Conservation (phyloP, 805 yeast genomes). For the Pichia nakasei region DNA sequence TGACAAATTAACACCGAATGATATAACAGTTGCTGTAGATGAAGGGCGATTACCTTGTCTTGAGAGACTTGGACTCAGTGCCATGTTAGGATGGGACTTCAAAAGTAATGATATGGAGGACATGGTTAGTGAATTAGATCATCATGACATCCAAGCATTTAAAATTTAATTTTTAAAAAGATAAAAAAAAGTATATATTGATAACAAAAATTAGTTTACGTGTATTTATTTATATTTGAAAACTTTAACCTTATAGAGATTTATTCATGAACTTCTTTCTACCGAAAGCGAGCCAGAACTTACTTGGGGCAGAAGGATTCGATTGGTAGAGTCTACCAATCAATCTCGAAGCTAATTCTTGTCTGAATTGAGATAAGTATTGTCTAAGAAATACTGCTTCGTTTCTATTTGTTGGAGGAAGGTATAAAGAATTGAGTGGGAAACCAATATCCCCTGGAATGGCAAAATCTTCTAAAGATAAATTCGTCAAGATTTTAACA, state of each 20-base stretch:
- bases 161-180: constrained; percentile 4
- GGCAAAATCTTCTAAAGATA: constrained; percentile 79
- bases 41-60: constrained; percentile 70
- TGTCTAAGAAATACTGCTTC: constrained; percentile 74
- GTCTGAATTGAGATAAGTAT: constrained; percentile 89
- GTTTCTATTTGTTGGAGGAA: constrained; percentile 62
- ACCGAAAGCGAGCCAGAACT: constrained; percentile 93
- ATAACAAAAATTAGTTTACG: not conserved
- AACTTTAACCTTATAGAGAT: constrained; percentile 51
- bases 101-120: constrained; percentile 51
- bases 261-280: constrained; percentile 95
- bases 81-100: constrained; percentile 81
- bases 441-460: constrained; percentile 95
- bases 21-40: constrained; percentile 72
- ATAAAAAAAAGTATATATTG: not conserved
- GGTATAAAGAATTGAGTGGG: constrained; percentile 75
- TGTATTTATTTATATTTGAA: too few relatives aligned
- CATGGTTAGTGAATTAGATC: constrained; percentile 61
- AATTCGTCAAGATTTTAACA: constrained; percentile 60
- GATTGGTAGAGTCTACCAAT: constrained; percentile 63
- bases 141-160: constrained; percentile 39
- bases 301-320: constrained; percentile 58
- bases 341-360: constrained; percentile 79
- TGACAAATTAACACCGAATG: constrained; percentile 78
- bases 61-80: constrained; percentile 55